Evolutionary conservation across 2,329 filamentous ascomycete genomes (phyloP), one percentile per base, ranked within the genome.

Genomic region (Ophiostoma montium): DNA sequence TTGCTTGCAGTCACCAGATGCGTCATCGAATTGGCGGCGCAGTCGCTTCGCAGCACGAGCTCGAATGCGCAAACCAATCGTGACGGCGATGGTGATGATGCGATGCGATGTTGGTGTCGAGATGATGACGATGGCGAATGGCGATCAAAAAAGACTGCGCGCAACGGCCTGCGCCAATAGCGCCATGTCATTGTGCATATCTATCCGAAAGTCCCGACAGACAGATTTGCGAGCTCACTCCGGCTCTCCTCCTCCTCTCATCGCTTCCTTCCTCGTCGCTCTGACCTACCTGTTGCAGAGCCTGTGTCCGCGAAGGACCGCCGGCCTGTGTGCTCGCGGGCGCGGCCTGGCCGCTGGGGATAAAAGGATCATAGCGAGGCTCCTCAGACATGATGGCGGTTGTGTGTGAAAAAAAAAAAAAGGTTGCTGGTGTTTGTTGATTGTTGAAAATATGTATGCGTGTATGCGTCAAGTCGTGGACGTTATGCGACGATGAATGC

Each of bases 361-460:
- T 89, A 70, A 92, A 94, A 55, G 86, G 86, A 69, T 94, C 86
- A 68, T 94, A 94, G 58, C 86, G 86, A 63, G 74, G 68, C 52
- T 75, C 71, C 57, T 67, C 68, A 58, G 74, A 67, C 74, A 78
- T 78, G 59, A 53, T 69, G 60, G 55, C 54, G 53, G 57, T 41
- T 41, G 38, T 46, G 27, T 27, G 18, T 16, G 27, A 16, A 30
- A 35, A 19, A 41, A 27, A 31, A 19, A 32, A 8, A 18, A 2
- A 30, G 23, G n/a, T 6, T 32, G 31, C 19, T 36, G n/a, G 11
- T 32, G 31, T 30, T 36, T 39, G 45, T 23, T n/a, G n/a, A n/a
- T n/a, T n/a, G n/a, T n/a, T n/a, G n/a, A n/a, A n/a, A n/a, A n/a
- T n/a, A n/a, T n/a, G n/a, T n/a, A n/a, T n/a, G n/a, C n/a, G n/a